Evolutionary conservation across 2,329 filamentous ascomycete genomes (phyloP).

Genomic region (Setomelanomma holmii): DNA sequence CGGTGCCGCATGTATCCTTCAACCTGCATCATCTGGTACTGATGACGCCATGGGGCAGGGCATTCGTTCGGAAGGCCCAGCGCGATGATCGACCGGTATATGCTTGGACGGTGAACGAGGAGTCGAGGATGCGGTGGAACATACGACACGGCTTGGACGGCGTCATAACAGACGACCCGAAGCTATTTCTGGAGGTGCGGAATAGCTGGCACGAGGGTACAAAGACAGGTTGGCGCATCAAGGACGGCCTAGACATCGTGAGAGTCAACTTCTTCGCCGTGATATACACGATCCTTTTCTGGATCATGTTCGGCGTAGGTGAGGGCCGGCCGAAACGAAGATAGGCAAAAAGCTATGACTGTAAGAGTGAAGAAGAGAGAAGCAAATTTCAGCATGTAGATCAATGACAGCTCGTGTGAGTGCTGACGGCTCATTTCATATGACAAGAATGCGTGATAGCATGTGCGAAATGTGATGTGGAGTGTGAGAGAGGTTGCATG

Average conservation of each 20-base stretch:
- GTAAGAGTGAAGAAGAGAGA: not conserved
- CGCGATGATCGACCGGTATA: slow-evolving; percentile 67
- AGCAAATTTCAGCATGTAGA: not conserved
- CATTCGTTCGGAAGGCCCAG: slow-evolving; percentile 70
- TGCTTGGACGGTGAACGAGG: slow-evolving; percentile 87
- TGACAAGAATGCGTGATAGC: not conserved
- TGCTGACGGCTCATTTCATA: not conserved
- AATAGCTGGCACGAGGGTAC: slow-evolving; percentile 50
- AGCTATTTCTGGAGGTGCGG: slow-evolving; percentile 67
- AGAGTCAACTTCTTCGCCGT: slow-evolving; percentile 43
- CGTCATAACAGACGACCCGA: slow-evolving; percentile 85
- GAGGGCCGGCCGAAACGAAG: slow-evolving; percentile 1
- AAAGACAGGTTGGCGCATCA: slow-evolving; percentile 36
- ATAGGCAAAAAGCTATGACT: no score
- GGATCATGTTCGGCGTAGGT: slow-evolving; percentile 37
- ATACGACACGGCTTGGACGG: slow-evolving; percentile 73
- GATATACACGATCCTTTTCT: slow-evolving; percentile 43
- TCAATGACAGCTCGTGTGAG: not conserved
- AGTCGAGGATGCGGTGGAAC: slow-evolving; percentile 81
- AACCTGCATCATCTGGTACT: slow-evolving; percentile 77
- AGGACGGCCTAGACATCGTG: slow-evolving; percentile 39
- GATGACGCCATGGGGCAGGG: slow-evolving; percentile 69
- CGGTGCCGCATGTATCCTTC: slow-evolving; percentile 73
- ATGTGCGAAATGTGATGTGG: not conserved
- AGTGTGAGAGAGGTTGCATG: not conserved